Conservation (phyloP, 768 basidiomycete genomes). For the Mycena galericulata region DNA sequence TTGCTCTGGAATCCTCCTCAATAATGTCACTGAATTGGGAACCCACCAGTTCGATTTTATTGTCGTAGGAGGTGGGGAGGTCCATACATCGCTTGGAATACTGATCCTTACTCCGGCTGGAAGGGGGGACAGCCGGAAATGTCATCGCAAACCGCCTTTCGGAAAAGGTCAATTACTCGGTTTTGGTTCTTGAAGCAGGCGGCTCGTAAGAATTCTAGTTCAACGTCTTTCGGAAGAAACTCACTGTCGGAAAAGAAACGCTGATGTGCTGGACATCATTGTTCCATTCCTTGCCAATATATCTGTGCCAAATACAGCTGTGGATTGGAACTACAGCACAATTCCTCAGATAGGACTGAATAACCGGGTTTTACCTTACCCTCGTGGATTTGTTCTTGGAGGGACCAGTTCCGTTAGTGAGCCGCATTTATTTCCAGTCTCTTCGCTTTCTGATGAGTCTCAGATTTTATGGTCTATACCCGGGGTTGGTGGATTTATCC, state of each 20-base stretch:
- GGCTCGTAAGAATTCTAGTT: constrained; percentile 21
- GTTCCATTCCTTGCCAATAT: background rate
- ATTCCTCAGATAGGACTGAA: background rate
- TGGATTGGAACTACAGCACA: constrained; percentile 3
- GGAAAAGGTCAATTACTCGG: constrained; percentile 34
- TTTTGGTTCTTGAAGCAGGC: constrained; percentile 43
- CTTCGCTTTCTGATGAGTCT: background rate
- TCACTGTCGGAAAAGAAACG: background rate
- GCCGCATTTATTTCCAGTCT: background rate
- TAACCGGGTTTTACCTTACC: background rate
- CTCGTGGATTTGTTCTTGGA: constrained; percentile 1
- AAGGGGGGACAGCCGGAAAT: constrained; percentile 40
- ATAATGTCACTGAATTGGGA: background rate
- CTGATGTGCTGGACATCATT: background rate
- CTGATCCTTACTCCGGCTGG: background rate
- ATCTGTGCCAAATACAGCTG: background rate
- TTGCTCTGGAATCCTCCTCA: background rate
- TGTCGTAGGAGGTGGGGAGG: background rate
- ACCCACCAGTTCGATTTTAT: background rate
- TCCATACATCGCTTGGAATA: no score
- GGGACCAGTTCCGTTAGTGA: constrained; percentile 10
- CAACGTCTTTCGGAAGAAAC: background rate
- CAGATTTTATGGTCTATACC: constrained; percentile 39
- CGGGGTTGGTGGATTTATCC: no score
- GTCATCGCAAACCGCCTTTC: constrained; percentile 40